Percentiles rank a stretch among this genome's conserved stretches.
Conservation (phyloP, 2,329 filamentous ascomycete genomes). For the Ilyonectria sp. region DNA sequence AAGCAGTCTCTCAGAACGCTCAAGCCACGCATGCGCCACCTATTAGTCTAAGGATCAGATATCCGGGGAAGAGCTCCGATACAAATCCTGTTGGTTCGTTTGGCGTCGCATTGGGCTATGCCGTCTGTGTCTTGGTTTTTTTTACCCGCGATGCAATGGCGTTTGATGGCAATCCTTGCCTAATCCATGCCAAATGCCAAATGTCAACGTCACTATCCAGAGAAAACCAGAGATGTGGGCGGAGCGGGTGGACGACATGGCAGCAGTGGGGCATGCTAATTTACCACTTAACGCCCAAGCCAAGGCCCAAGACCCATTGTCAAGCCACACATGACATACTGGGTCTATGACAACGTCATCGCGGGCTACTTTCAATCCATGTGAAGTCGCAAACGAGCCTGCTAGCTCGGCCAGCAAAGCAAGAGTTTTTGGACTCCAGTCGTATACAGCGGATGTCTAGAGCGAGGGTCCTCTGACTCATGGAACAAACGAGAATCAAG, state of each 20-base stretch:
- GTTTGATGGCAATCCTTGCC: conserved; percentile 22
- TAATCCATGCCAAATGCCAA: conserved; percentile 12
- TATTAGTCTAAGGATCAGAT: background rate
- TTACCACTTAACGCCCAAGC: conserved; percentile 19
- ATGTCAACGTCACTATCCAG: conserved; percentile 1
- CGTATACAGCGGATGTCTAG: background rate
- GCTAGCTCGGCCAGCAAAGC: background rate
- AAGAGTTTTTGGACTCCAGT: background rate
- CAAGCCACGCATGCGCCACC: background rate
- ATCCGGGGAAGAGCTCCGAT: background rate
- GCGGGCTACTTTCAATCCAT: conserved; percentile 16
- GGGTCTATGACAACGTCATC: conserved; percentile 30
- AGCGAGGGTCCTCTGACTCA: background rate
- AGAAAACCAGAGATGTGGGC: conserved; percentile 5
- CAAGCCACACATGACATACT: conserved; percentile 26
- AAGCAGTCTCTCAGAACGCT: background rate
- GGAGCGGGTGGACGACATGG: background rate
- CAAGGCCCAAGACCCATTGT: conserved; percentile 21
- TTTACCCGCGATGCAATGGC: conserved; percentile 5
- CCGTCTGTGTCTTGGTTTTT: conserved; percentile 16
- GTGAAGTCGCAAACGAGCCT: conserved; percentile 3
- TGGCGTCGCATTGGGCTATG: conserved; percentile 1
- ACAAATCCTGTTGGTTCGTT: conserved; percentile 4
- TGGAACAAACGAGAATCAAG: background rate
- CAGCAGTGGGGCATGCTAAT: background rate